A percentile compares a stretch with the other conserved stretches of the same genome.
These are phyloP conservation scores for Chytridium lagenaria DNA, from an alignment of 371 early-diverging fungal species.

Conservation along the genomic window DNA sequence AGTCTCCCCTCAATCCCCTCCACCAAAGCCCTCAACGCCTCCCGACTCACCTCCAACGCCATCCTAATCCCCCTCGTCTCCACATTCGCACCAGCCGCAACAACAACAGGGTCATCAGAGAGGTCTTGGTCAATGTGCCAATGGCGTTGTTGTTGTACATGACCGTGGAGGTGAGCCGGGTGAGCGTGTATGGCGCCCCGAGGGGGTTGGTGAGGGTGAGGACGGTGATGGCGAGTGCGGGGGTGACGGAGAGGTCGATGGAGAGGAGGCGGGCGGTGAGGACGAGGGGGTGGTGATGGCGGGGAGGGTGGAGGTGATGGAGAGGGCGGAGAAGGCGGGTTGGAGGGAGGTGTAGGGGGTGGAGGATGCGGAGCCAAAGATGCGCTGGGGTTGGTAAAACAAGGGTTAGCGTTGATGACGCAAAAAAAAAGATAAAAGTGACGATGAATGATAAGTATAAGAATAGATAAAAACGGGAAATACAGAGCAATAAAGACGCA, in stretches of 20 bases:
- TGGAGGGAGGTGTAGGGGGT: constrained; percentile 24
- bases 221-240: not conserved
- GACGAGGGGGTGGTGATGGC: constrained; percentile 12
- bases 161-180: not conserved
- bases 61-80: not conserved
- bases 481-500: no score
- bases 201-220: constrained; percentile 24
- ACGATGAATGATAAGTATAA: no score
- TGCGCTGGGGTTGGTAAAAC: not conserved
- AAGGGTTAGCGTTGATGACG: not conserved
- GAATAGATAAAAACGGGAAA: no score
- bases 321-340: constrained; percentile 21
- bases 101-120: not conserved
- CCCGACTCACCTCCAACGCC: not conserved
- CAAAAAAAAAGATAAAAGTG: not conserved
- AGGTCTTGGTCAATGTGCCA: constrained; percentile 16
- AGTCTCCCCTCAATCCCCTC: not conserved
- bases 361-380: constrained; percentile 21
- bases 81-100: not conserved
- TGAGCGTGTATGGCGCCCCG: constrained; percentile 14
- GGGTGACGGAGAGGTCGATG: constrained; percentile 3
- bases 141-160: not conserved
- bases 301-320: constrained; percentile 25
- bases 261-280: not conserved
- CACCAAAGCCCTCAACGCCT: not conserved